Evolutionary conservation across 2,329 filamentous ascomycete genomes (phyloP), one percentile per base, ranked within the genome.

Genomic region (Graphilbum fragrans): DNA sequence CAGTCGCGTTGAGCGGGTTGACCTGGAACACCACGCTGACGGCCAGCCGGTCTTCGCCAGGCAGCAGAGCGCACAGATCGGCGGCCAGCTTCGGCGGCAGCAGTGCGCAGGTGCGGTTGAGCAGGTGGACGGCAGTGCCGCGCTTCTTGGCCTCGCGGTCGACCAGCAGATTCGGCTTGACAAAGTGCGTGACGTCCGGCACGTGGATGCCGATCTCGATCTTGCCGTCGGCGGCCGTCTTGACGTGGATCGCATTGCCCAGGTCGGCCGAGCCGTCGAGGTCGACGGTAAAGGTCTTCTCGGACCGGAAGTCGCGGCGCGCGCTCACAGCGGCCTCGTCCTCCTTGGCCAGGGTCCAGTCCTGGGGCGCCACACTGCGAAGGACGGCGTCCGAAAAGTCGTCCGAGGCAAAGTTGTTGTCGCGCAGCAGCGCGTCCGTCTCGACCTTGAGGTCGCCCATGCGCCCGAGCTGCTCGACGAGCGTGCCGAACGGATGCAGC

Each of bases 361-460:
- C 85, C 49, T 94, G 86, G 51, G 87, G 82, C 32, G 86, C 86
- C 49, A 96, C 85, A 56, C 86, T 96, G 59, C 90, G 87, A 49
- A 94, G 67, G 38, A 98, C 92, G 42, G 92, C 90, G 55, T 98
- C 92, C 5, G 90, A 94, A 61, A 98, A 98, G 50, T 96, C 92
- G 55, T 98, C 92, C 0, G 88, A 88, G 14, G 85, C 84, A 57
- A 98, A 98, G 68, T 98, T 98, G 74, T 98, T 98, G 67, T 98
- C 92, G 47, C 92, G 82, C 39, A 98, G 76, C 43, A 98, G 76
- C 44, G 92, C 92, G 66, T 98, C 92, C 3, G 92, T 98, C 66
- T 98, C 92, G 44, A 98, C 90, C 66, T 88, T 94, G 52, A 94
- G 73, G 58, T 98, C 87, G 50, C 92, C 92, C 85, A 96, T 96